Percentiles rank a stretch among this genome's conserved stretches.
Evolutionary conservation across 768 basidiomycete genomes (phyloP).

Genomic region (Lepiota brunneoincarnata): DNA sequence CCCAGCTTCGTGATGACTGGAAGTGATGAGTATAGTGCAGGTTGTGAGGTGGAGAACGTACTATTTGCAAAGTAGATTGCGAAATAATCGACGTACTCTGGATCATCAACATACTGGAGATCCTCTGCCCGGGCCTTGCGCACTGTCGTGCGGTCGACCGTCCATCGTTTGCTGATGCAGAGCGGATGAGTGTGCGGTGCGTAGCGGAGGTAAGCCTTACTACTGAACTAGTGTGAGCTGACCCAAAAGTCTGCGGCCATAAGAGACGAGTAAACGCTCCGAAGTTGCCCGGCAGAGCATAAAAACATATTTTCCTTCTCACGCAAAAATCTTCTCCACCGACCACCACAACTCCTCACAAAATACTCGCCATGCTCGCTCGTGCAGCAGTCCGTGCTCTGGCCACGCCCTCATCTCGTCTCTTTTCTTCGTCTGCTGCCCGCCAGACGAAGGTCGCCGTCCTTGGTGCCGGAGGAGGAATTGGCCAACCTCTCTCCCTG

Average conservation of each 20-base stretch:
- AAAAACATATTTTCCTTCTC: neutral
- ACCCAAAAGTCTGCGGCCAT: slow-evolving; percentile 19
- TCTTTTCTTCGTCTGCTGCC: slow-evolving; percentile 73
- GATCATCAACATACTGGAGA: slow-evolving; percentile 72
- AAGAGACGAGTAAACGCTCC: neutral
- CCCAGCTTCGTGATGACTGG: slow-evolving; percentile 85
- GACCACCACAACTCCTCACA: slow-evolving; percentile 17
- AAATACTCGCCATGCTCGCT: slow-evolving; percentile 68
- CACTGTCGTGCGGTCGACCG: slow-evolving; percentile 78
- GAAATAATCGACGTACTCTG: slow-evolving; percentile 77
- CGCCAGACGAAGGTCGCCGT: slow-evolving; percentile 89
- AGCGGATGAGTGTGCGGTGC: slow-evolving; percentile 13
- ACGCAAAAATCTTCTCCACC: slow-evolving; percentile 8
- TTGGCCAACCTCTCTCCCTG: slow-evolving; percentile 95
- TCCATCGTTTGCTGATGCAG: slow-evolving; percentile 78
- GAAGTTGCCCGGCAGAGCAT: slow-evolving; percentile 2
- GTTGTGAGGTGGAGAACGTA: slow-evolving; percentile 26
- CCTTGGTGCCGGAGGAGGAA: slow-evolving; percentile 97
- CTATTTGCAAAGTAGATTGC: slow-evolving; percentile 88
- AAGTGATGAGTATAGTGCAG: neutral
- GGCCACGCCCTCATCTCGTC: slow-evolving; percentile 50
- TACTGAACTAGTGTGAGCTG: slow-evolving; percentile 14
- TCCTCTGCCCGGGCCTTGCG: slow-evolving; percentile 76
- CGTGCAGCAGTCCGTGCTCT: slow-evolving; percentile 61
- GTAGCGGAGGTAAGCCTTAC: neutral